Evolutionary conservation across 495 filamentous ascomycete genomes (phyloP).

Genomic region (Aspergillus sclerotiicarbonarius): DNA sequence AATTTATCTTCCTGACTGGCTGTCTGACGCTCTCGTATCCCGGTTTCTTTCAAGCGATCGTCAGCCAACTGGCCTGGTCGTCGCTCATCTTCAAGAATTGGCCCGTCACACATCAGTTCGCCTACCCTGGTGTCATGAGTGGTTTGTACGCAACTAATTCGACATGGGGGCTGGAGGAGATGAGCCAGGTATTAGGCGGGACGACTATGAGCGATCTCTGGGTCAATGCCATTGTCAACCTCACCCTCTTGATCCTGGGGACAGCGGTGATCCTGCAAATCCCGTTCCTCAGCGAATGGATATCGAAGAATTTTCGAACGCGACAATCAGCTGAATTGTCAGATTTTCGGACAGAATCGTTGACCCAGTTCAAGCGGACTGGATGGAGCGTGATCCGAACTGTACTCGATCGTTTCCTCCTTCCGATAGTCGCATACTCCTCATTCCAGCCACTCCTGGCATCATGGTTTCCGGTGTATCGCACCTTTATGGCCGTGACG

Average conservation of each 20-base stretch:
- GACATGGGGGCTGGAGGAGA: conserved; percentile 15
- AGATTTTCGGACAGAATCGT: conserved; percentile 2
- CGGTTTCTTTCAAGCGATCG: conserved; percentile 11
- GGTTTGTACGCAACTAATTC: conserved; percentile 11
- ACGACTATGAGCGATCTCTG: conserved; percentile 16
- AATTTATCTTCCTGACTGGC: conserved; percentile 20
- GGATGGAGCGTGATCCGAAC: conserved; percentile 16
- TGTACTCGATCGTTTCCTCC: conserved; percentile 15
- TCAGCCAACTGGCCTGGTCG: conserved; percentile 16
- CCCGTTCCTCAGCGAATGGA: conserved; percentile 3
- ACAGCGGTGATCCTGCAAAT: conserved; percentile 7
- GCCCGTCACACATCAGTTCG: conserved; percentile 18
- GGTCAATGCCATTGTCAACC: conserved; percentile 19
- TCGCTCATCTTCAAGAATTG: conserved; percentile 18
- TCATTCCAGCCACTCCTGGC: conserved; percentile 9
- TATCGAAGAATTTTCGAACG: not conserved
- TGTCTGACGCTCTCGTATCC: conserved; percentile 19
- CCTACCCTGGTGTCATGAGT: conserved; percentile 14
- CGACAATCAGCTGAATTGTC: not conserved
- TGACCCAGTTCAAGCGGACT: conserved; percentile 8
- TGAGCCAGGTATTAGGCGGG: conserved; percentile 15
- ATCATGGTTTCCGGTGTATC: conserved; percentile 10
- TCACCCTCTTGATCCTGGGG: conserved; percentile 8
- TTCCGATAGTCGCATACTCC: conserved; percentile 15
- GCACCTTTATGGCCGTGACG: conserved; percentile 12